These are phyloP conservation scores for Cladosporium halotolerans DNA, from an alignment of 2,329 filamentous ascomycete genomes.

Conservation along the genomic window DNA sequence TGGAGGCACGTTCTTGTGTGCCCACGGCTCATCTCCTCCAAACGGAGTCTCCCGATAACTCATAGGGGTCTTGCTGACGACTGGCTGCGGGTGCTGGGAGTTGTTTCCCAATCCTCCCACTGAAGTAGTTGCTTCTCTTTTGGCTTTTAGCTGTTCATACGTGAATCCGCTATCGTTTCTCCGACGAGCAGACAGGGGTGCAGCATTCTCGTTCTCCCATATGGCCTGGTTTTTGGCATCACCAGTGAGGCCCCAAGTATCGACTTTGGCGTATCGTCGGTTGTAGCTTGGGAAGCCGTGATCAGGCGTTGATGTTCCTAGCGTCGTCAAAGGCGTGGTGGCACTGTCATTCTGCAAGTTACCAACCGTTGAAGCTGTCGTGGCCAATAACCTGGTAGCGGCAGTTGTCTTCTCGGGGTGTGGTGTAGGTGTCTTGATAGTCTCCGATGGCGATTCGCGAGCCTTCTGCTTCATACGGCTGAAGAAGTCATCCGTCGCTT, in stretches of 20 bases:
- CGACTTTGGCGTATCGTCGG: conserved; percentile 12
- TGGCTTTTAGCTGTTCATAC: neutral
- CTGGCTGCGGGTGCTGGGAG: neutral
- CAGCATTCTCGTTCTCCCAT: conserved; percentile 14
- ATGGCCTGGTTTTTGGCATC: conserved; percentile 12
- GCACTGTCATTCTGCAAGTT: too few relatives aligned
- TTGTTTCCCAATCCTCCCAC: too few relatives aligned
- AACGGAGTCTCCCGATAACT: conserved; percentile 1
- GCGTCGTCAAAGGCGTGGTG: neutral
- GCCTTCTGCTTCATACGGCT: too few relatives aligned
- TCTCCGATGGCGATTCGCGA: too few relatives aligned
- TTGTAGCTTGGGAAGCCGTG: conserved; percentile 4
- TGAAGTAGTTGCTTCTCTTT: neutral
- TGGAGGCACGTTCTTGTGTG: conserved; percentile 9
- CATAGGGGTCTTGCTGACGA: neutral
- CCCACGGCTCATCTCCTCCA: conserved; percentile 13
- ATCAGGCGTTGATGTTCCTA: neutral
- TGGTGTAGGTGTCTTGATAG: too few relatives aligned
- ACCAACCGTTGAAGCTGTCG: too few relatives aligned
- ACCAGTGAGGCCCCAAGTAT: conserved; percentile 14
- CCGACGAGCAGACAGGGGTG: neutral
- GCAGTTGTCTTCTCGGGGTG: too few relatives aligned
- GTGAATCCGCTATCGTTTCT: neutral
- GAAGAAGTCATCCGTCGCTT: too few relatives aligned
- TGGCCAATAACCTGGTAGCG: too few relatives aligned